A percentile compares a stretch with the other conserved stretches of the same genome.
These are phyloP conservation scores for Alternaria atra DNA, from an alignment of 2,329 filamentous ascomycete genomes.

Conservation along the genomic window DNA sequence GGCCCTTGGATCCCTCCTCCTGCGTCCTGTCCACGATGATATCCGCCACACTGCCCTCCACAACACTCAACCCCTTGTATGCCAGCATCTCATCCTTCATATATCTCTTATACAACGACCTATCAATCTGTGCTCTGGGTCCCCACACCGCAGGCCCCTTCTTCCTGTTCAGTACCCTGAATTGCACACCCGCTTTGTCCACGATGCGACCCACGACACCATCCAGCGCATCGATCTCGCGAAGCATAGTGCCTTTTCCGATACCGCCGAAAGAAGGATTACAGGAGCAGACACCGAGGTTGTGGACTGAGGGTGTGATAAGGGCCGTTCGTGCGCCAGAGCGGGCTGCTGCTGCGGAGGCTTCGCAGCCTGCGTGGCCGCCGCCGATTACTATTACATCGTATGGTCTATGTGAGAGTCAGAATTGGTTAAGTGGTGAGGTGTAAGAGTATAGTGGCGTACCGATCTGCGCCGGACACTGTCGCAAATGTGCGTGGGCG, in stretches of 20 bases:
- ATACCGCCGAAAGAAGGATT: slow-evolving; percentile 99
- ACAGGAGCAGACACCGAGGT: slow-evolving; percentile 94
- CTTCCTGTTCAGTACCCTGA: slow-evolving; percentile 83
- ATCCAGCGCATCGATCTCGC: slow-evolving; percentile 94
- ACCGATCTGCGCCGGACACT: slow-evolving; percentile 50
- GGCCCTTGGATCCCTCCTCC: slow-evolving; percentile 55
- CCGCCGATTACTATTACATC: slow-evolving; percentile 97
- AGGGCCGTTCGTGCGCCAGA: slow-evolving; percentile 88
- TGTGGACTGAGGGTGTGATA: slow-evolving; percentile 85
- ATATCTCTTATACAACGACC: slow-evolving; percentile 84
- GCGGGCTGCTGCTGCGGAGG: slow-evolving; percentile 87
- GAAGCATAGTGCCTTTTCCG: slow-evolving; percentile 94
- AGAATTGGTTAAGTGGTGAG: slow-evolving; percentile 15
- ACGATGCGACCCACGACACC: slow-evolving; percentile 88
- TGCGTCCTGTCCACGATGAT: slow-evolving; percentile 75
- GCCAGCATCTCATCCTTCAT: slow-evolving; percentile 86
- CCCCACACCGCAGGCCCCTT: slow-evolving; percentile 98
- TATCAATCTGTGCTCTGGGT: slow-evolving; percentile 93
- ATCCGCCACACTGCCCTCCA: slow-evolving; percentile 90
- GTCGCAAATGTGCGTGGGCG: slow-evolving; percentile 56
- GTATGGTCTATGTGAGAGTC: slow-evolving; percentile 66
- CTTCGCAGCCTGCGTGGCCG: slow-evolving; percentile 94
- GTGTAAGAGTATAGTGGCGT: slow-evolving; percentile 1
- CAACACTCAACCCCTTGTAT: slow-evolving; percentile 81
- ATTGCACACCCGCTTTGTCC: slow-evolving; percentile 95